Evolutionary conservation across 2,329 filamentous ascomycete genomes (phyloP).

Genomic region (Xylariaceae sp.): DNA sequence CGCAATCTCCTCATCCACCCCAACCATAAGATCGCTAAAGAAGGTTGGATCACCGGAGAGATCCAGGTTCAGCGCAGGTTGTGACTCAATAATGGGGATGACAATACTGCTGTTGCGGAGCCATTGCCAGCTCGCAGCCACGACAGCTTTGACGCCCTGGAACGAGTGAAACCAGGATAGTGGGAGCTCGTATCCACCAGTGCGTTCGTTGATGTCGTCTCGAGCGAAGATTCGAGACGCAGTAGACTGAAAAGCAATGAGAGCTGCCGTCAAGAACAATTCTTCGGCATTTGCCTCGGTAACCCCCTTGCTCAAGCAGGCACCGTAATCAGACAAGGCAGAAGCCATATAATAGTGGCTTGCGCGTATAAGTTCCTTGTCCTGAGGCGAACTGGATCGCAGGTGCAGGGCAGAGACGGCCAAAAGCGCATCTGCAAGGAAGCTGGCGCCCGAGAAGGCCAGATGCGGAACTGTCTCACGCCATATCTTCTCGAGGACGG

Average conservation of each 20-base stretch:
- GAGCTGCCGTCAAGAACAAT: slow-evolving; percentile 65
- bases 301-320: slow-evolving; percentile 61
- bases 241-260: slow-evolving; percentile 71
- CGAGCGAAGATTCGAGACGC: slow-evolving; percentile 67
- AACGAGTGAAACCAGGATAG: slow-evolving; percentile 71
- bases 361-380: slow-evolving; percentile 64
- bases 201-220: slow-evolving; percentile 53
- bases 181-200: slow-evolving; percentile 61
- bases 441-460: slow-evolving; percentile 63
- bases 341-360: slow-evolving; percentile 71
- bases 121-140: slow-evolving; percentile 69
- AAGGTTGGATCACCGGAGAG: slow-evolving; percentile 61
- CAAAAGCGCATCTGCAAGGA: slow-evolving; percentile 67
- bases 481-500: slow-evolving; percentile 63
- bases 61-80: slow-evolving; percentile 66
- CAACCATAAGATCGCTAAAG: slow-evolving; percentile 65
- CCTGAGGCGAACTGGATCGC: slow-evolving; percentile 61
- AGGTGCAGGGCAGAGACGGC: slow-evolving; percentile 69
- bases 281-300: slow-evolving; percentile 65
- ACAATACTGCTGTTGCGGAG: slow-evolving; percentile 63
- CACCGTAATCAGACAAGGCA: slow-evolving; percentile 65
- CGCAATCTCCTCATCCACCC: slow-evolving; percentile 61
- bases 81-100: slow-evolving; percentile 67
- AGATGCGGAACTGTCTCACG: slow-evolving; percentile 63
- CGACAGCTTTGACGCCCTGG: slow-evolving; percentile 70